phyloP scores from a whole-genome alignment of 345 rosid genomes.

The Theobroma cacao region DNA sequence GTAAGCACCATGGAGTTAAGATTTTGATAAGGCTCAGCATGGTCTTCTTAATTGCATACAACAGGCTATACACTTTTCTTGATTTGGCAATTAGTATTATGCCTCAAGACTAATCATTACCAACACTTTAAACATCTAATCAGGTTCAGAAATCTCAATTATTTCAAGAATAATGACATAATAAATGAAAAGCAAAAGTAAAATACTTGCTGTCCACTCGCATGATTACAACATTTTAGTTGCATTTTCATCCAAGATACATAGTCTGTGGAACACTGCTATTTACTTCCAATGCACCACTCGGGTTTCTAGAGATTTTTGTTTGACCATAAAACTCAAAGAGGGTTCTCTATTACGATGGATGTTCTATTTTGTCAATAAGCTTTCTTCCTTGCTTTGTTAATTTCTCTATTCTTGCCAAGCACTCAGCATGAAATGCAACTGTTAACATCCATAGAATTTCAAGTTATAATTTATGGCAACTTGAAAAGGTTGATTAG shows the following conservation, averaged over 20 bases:
- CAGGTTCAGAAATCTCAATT: background rate
- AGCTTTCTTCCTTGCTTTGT: too few species aligned
- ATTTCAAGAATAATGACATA: background rate
- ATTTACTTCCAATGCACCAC: background rate
- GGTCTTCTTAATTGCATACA: background rate
- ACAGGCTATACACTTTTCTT: background rate
- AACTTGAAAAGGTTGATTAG: too few species aligned
- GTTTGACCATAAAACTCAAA: background rate
- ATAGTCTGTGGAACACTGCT: background rate
- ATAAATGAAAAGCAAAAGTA: background rate
- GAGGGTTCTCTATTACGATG: too few species aligned
- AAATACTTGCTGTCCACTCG: background rate
- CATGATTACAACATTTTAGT: background rate
- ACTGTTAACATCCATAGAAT: too few species aligned
- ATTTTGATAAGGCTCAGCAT: background rate
- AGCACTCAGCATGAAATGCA: background rate
- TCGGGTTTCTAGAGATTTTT: background rate
- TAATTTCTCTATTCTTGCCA: background rate
- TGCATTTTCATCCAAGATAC: slow-evolving; percentile 1
- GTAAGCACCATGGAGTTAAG: background rate
- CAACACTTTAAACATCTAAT: background rate
- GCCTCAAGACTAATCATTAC: background rate
- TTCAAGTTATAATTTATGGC: too few species aligned
- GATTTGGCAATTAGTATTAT: background rate
- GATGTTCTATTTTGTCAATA: too few species aligned